Conservation (phyloP, 495 filamentous ascomycete genomes). For the Thermothielavioides terrestris region DNA sequence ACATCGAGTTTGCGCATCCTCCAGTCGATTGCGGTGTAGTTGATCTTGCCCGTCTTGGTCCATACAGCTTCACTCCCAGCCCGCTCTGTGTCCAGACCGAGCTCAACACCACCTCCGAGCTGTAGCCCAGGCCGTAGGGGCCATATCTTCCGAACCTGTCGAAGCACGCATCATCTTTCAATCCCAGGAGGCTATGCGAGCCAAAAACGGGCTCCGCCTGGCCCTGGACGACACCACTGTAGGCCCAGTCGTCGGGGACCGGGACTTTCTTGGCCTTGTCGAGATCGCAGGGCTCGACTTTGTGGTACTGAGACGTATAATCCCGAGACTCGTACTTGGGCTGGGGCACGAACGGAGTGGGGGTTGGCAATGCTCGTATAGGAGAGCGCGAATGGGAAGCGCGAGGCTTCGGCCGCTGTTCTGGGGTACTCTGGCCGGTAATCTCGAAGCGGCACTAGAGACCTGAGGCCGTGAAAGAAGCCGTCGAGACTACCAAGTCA, state of each 20-base stretch:
- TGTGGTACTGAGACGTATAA: slow-evolving; percentile 51
- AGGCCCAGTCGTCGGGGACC: slow-evolving; percentile 59
- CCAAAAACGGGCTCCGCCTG: slow-evolving; percentile 78
- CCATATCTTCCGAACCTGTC: slow-evolving; percentile 86
- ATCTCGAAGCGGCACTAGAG: slow-evolving; percentile 52
- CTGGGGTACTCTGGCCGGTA: slow-evolving; percentile 71
- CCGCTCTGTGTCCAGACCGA: slow-evolving; percentile 67
- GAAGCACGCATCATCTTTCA: slow-evolving; percentile 83
- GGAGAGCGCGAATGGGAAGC: slow-evolving; percentile 22
- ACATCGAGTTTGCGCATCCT: slow-evolving; percentile 64
- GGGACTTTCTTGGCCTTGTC: slow-evolving; percentile 51
- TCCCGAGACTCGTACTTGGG: slow-evolving; percentile 53
- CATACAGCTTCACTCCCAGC: slow-evolving; percentile 66
- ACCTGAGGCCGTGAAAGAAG: slow-evolving; percentile 71
- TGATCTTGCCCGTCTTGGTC: slow-evolving; percentile 57
- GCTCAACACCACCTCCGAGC: slow-evolving; percentile 63
- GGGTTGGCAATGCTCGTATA: slow-evolving; percentile 40
- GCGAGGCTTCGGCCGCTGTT: slow-evolving; percentile 23
- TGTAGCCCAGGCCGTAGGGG: slow-evolving; percentile 84
- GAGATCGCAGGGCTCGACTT: slow-evolving; percentile 66
- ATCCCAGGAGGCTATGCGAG: slow-evolving; percentile 64
- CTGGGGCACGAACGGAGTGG: slow-evolving; percentile 58
- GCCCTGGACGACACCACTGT: slow-evolving; percentile 62
- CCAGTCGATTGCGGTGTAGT: slow-evolving; percentile 69
- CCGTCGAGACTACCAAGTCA: slow-evolving; percentile 46